Conservation (phyloP, 352 stramenopile species). For the Pythium oligandrum region DNA sequence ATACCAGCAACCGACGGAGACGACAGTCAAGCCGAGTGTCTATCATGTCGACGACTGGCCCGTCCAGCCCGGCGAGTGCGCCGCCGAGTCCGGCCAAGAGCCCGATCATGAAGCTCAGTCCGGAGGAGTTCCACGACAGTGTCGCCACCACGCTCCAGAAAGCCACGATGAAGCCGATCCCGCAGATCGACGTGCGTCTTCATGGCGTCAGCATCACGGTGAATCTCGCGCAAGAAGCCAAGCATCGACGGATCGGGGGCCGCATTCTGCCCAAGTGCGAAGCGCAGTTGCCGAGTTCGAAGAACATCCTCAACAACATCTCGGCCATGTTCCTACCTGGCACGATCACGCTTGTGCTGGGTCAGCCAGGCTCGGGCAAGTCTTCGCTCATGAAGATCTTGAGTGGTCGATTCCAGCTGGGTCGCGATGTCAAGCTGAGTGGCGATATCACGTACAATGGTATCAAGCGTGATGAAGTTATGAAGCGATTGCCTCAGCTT, state of each 20-base stretch:
- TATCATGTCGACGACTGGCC: too few relatives aligned
- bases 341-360: slow-evolving; percentile 21
- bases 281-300: slow-evolving; percentile 8
- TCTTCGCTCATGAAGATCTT: slow-evolving; percentile 27
- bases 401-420: slow-evolving; percentile 17
- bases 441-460: slow-evolving; percentile 28
- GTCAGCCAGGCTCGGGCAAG: slow-evolving; percentile 2
- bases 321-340: slow-evolving; percentile 23
- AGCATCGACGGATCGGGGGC: neutral
- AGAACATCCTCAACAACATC: slow-evolving; percentile 25
- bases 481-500: slow-evolving; percentile 23
- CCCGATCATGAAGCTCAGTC: slow-evolving; percentile 6
- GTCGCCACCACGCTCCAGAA: slow-evolving; percentile 16
- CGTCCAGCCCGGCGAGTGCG: too few relatives aligned
- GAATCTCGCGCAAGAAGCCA: slow-evolving; percentile 11
- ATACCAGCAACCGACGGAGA: too few relatives aligned
- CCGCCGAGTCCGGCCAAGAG: too few relatives aligned
- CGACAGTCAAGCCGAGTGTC: too few relatives aligned
- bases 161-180: slow-evolving; percentile 15
- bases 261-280: too few relatives aligned
- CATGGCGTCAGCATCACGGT: slow-evolving; percentile 31
- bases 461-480: slow-evolving; percentile 8
- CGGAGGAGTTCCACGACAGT: slow-evolving; percentile 24
- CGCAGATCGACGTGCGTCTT: slow-evolving; percentile 32
- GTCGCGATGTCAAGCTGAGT: slow-evolving; percentile 14